Evolutionary conservation across 1,139 yeast genomes (phyloP), one percentile per base, ranked within the genome.

Genomic region (Hyphopichia khmerensis): DNA sequence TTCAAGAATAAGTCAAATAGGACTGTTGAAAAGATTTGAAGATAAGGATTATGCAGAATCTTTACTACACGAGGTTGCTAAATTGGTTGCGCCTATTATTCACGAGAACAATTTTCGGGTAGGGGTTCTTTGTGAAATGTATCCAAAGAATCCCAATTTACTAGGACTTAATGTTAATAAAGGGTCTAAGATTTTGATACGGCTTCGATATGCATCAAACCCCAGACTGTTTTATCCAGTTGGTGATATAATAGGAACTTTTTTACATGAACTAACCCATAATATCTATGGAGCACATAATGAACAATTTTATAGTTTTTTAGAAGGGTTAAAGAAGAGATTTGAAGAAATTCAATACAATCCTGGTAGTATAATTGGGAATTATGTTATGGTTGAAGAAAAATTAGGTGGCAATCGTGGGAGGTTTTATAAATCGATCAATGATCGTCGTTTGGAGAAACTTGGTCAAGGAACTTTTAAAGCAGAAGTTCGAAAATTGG

Each of bases 231-330:
- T 91, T 57, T 63, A 82, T 21, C 84, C 91, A 1, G 67, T 85
- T 61, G 79, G 83, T 13, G 84, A 82, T 41, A 65, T 90, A 2
- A 58, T 91, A 14, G 96, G 91, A 0, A 89, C 96, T 0, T 78
- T 90, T 80, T 68, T 93, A 10, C 99, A 93, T 60, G 99, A 93
- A 59, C 68, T 93, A 36, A 79, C 90, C 2, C 99, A 93, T 57
- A 91, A 89, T 59, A 57, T 74, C 24, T 69, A 69, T 54, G 96
- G 96, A 0, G 85, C 95, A 0, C 99, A 93, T 57, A 86, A 93
- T 63, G 78, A 69, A 16, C 66, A 65, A 47, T 93, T 93, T 58
- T 88, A 88, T 57, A 68, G 67, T 41, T 75, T 76, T 42, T 61
- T 89, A 52, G 91, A 86, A 43, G 80, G 77, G 45, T 67, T 87